Evolutionary conservation across 2,329 filamentous ascomycete species (phyloP), one percentile per base, ranked within the genome.

Genomic region (Fusarium sororula): DNA sequence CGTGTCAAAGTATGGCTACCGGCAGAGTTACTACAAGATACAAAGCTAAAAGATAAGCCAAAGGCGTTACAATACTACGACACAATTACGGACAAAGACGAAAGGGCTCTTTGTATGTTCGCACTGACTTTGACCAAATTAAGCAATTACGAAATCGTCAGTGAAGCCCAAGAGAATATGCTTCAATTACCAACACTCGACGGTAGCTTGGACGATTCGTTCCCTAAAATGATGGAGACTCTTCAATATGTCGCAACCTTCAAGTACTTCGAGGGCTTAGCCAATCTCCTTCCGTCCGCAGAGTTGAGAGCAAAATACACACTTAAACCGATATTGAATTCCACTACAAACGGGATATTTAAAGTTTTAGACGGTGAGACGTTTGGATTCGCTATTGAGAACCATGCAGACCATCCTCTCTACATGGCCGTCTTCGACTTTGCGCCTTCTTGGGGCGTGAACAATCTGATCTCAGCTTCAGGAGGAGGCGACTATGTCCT

Each of bases 11-110:
- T 24, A 2, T 37, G n/a, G 50, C 4, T 53, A 15, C 13, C 30
- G 4, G 4, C 9, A 11, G 50, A 37, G 2, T 8, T 26, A 3
- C 0, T 15, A 12, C 30, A 3, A 6, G 4, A 8, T 10, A 5
- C 4, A 1, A 15, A 8, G 12, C 2, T 4, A 6, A 3, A 22
- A 15, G 6, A 8, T 6, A 15, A 0, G 5, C 2, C 50, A 7
- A 12, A 26, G 1, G 4, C 4, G 1, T 6, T 37, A 2, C 9
- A 26, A 2, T 20, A 37, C 1, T 15, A 2, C 3, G 6, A 37
- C 2, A 8, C 0, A 3, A 7, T 22, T 1, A 26, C 18, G 26
- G 6, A 37, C 3, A 15, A 6, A 4, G 17, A 22, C 0, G 30
- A 26, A 6, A 37, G 7, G 9, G 12, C 2, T 15, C 30, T 53